Evolutionary conservation across 768 basidiomycete species (phyloP).

Genomic region (Suillus brevipes): DNA sequence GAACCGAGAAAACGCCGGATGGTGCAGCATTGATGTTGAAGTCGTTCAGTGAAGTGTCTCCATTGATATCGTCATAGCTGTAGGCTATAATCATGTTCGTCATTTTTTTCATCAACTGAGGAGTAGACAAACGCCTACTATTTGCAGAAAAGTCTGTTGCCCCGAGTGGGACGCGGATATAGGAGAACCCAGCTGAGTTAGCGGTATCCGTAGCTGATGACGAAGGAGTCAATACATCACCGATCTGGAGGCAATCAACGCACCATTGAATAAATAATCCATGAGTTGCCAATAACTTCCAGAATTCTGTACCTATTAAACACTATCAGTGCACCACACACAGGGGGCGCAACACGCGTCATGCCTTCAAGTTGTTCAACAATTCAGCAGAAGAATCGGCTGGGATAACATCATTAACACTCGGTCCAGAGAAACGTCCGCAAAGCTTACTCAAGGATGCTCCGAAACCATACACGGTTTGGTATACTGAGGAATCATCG

Average conservation of each 20-base stretch:
- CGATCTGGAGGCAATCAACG: neutral
- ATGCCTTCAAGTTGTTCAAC: conserved; percentile 66
- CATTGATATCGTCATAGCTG: conserved; percentile 62
- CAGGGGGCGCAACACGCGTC: neutral
- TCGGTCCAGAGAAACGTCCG: neutral
- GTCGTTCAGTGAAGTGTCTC: conserved; percentile 55
- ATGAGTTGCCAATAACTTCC: conserved; percentile 60
- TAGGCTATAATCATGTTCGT: conserved; percentile 43
- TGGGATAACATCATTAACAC: conserved; percentile 27
- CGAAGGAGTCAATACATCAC: neutral
- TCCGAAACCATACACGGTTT: conserved; percentile 68
- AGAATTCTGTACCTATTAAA: conserved; percentile 46
- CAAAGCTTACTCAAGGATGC: conserved; percentile 55
- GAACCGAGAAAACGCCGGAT: conserved; percentile 59
- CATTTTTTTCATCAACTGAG: neutral
- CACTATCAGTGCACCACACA: neutral
- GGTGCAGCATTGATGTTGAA: conserved; percentile 64
- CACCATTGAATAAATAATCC: conserved; percentile 54
- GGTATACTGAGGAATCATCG: conserved; percentile 54
- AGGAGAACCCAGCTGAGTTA: conserved; percentile 65
- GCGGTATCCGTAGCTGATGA: conserved; percentile 53
- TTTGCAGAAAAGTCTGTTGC: conserved; percentile 71
- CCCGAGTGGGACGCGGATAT: conserved; percentile 69
- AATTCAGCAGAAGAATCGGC: conserved; percentile 71
- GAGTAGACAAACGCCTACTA: conserved; percentile 35